Percentiles rank a stretch among this genome's conserved stretches.
These are phyloP conservation scores for Neurospora sp. DNA, from an alignment of 2,329 filamentous ascomycete genomes.

Conservation along the genomic window DNA sequence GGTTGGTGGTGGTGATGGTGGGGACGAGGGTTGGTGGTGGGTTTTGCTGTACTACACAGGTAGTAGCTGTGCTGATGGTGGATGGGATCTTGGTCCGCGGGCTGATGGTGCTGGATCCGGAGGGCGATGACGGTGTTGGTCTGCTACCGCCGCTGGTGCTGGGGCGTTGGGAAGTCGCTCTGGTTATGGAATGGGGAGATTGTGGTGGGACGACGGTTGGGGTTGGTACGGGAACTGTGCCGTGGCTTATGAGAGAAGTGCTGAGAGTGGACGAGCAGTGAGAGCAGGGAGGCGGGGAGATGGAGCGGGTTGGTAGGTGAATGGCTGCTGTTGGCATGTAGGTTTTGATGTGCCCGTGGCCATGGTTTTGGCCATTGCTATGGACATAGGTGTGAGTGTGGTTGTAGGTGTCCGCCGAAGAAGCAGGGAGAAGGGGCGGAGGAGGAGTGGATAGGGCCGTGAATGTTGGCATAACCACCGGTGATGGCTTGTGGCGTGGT, in stretches of 20 bases:
- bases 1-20: not conserved
- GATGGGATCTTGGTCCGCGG: not conserved
- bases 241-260: not conserved
- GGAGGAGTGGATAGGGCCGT: not conserved
- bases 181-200: not conserved
- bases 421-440: not conserved
- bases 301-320: not conserved
- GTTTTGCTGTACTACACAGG: not conserved
- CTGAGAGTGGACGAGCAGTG: not conserved
- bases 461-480: not conserved
- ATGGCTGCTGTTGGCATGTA: not conserved
- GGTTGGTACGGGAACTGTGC: not conserved
- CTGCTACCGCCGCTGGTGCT: not conserved
- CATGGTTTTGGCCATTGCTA: not conserved
- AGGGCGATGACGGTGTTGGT: not conserved
- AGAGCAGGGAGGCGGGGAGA: not conserved
- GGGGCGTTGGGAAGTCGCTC: not conserved
- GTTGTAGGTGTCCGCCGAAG: not conserved
- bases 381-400: not conserved
- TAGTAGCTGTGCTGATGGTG: not conserved
- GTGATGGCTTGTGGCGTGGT: conserved; percentile 6
- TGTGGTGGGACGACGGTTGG: not conserved
- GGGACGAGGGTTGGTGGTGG: not conserved
- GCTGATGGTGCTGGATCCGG: not conserved
- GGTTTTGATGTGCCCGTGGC: not conserved